Evolutionary conservation across 2,329 filamentous ascomycete genomes (phyloP).

Genomic region (Aspergillus pseudonomiae): DNA sequence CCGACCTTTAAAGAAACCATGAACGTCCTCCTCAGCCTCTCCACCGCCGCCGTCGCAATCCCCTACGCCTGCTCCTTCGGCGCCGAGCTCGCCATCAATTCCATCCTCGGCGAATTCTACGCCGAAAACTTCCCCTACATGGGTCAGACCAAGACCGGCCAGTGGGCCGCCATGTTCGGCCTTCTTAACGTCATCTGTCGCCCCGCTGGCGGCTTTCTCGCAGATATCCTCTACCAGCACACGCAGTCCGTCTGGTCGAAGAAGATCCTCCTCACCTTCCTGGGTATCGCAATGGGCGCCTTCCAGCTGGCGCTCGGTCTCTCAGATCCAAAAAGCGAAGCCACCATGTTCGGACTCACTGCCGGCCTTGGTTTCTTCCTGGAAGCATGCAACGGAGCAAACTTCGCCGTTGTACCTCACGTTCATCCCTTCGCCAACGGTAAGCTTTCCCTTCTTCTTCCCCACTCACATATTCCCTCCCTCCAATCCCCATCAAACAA

Average conservation of each 20-base stretch:
- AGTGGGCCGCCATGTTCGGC: constrained; percentile 60
- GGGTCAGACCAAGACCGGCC: constrained; percentile 57
- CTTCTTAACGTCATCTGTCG: constrained; percentile 55
- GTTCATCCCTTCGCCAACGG: constrained; percentile 84
- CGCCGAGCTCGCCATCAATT: constrained; percentile 63
- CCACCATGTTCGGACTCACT: constrained; percentile 75
- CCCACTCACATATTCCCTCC: no score
- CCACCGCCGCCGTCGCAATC: constrained; percentile 56
- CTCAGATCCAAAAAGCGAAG: constrained; percentile 62
- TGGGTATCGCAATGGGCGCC: constrained; percentile 59
- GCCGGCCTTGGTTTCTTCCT: constrained; percentile 79
- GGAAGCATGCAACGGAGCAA: constrained; percentile 82
- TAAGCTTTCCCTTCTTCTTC: constrained; percentile 25
- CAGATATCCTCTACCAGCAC: constrained; percentile 58
- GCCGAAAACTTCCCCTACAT: constrained; percentile 58
- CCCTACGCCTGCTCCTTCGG: constrained; percentile 66
- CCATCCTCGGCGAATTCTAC: constrained; percentile 63
- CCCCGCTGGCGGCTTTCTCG: constrained; percentile 54
- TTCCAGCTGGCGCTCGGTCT: constrained; percentile 67
- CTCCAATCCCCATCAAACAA: neutral
- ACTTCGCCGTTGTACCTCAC: constrained; percentile 84
- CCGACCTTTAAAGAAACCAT: constrained; percentile 64
- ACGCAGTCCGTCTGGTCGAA: constrained; percentile 63
- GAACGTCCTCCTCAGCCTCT: constrained; percentile 63
- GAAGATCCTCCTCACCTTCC: constrained; percentile 62